phyloP scores from a whole-genome alignment of 768 basidiomycete species.

The Chalciporus piperatus region DNA sequence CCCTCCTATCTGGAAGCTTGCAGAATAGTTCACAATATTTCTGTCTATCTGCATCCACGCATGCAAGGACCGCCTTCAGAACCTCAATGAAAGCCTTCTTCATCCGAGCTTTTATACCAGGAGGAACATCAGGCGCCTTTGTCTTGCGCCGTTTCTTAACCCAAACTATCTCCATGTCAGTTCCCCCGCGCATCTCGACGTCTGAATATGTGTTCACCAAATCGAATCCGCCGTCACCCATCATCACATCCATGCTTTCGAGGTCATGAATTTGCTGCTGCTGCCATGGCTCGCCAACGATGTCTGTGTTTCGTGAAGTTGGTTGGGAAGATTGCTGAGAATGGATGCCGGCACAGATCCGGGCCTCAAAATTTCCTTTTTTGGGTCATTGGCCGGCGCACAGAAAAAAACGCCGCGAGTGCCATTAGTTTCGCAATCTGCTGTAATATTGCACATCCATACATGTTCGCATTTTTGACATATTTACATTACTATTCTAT shows the following conservation, averaged over 20 bases:
- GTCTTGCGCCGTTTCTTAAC: slow-evolving; percentile 83
- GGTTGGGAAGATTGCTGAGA: slow-evolving; percentile 69
- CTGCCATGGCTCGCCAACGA: slow-evolving; percentile 77
- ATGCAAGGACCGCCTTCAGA: slow-evolving; percentile 67
- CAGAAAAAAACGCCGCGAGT: too few relatives aligned
- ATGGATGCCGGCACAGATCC: slow-evolving; percentile 23
- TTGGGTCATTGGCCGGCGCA: too few relatives aligned
- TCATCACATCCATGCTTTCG: slow-evolving; percentile 71
- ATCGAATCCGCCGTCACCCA: slow-evolving; percentile 74
- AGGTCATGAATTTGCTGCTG: slow-evolving; percentile 88
- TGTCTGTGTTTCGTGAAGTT: slow-evolving; percentile 81
- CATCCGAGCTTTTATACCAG: slow-evolving; percentile 68
- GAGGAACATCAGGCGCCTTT: slow-evolving; percentile 55
- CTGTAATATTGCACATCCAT: too few relatives aligned
- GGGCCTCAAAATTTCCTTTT: too few relatives aligned
- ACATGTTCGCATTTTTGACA: too few relatives aligned
- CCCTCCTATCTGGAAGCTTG: slow-evolving; percentile 79
- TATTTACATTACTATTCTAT: too few relatives aligned
- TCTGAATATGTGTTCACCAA: slow-evolving; percentile 41
- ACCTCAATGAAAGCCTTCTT: slow-evolving; percentile 81
- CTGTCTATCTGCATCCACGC: slow-evolving; percentile 70
- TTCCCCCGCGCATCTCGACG: background rate
- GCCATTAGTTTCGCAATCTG: too few relatives aligned
- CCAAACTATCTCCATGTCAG: background rate
- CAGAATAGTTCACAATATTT: slow-evolving; percentile 85